Evolutionary conservation across 257 asterid species (phyloP).

Genomic region (Solanum medicagineum): DNA sequence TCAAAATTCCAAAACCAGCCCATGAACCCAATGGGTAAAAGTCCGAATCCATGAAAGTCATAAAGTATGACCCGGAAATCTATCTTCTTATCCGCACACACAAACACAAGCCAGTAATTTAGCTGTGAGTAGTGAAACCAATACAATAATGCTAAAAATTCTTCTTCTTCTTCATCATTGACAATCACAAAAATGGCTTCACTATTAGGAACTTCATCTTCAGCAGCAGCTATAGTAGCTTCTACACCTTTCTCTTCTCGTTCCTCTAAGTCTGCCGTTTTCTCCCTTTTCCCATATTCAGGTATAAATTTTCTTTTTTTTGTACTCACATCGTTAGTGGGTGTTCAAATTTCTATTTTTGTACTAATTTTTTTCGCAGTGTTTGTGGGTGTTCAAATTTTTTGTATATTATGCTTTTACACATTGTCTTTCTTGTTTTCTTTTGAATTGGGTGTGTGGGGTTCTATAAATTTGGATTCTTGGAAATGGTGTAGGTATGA

Average conservation of each 20-base stretch:
- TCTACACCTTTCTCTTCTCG: constrained; percentile 27
- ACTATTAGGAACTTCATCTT: constrained; percentile 37
- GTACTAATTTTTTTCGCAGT: too few species aligned
- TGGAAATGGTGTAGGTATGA: not conserved
- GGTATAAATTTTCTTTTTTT: constrained; percentile 10
- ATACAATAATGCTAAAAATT: not conserved
- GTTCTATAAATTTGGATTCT: not conserved
- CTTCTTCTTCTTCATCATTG: not conserved
- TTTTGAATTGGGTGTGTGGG: not conserved
- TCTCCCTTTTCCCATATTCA: constrained; percentile 17
- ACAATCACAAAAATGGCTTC: constrained; percentile 30
- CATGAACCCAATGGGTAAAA: not conserved
- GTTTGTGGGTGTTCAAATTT: not conserved
- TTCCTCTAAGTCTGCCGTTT: constrained; percentile 18
- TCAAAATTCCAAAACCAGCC: not conserved
- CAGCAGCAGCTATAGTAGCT: constrained; percentile 26
- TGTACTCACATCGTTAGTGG: not conserved
- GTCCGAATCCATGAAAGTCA: not conserved
- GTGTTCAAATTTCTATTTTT: not conserved
- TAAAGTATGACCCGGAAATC: constrained; percentile 16
- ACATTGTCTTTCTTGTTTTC: not conserved
- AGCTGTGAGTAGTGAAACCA: not conserved
- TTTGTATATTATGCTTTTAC: not conserved
- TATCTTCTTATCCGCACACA: constrained; percentile 53
- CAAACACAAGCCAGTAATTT: constrained; percentile 5